Evolutionary conservation across 2,329 filamentous ascomycete species (phyloP), one percentile per base, ranked within the genome.

Genomic region (Epichloe sp.): DNA sequence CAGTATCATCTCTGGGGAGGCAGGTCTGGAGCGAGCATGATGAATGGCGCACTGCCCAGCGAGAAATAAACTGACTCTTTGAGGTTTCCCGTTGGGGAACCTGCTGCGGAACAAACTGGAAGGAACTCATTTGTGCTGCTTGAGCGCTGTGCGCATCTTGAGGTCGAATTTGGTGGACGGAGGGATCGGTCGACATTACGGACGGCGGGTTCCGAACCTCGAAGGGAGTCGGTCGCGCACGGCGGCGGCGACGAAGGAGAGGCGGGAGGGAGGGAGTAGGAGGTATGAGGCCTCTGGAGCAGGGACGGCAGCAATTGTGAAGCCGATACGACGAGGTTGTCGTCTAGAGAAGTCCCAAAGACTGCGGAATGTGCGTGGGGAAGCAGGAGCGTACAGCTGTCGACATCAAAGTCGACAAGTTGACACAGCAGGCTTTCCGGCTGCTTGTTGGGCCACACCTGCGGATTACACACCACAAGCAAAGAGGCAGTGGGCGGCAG

Each of bases 31-130:
- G 58, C 52, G 59, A 57, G 51, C 52, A 47, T 35, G 42, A 59
- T 71, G 59, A 52, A 51, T 44, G n/a, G 45, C 47, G 41, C 23
- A 26, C 34, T 44, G 26, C 31, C 43, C n/a, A 15, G 47, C 49
- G 45, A 43, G 36, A 38, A 34, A 36, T 14, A 21, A 47, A 53
- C 83, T 75, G 74, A 91, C 86, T 91, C 73, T 90, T 91, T 64
- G 91, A 86, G 54, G 86, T 87, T 68, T 89, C 86, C 60, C 85
- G 77, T 55, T 69, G 69, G 43, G 68, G 66, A 52, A 64, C 74
- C 48, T 74, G 69, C 55, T 74, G 74, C 58, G 85, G 82, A 66
- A 82, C 80, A 70, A 90, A 90, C 44, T 82, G 79, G 68, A 88
- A 91, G 61, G 78, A 81, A 65, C 83, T 82, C 80, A 89, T 66